A percentile compares a stretch with the other conserved stretches of the same genome.
Evolutionary conservation across 2,329 filamentous ascomycete species (phyloP).

Genomic region (Alternaria sp.): DNA sequence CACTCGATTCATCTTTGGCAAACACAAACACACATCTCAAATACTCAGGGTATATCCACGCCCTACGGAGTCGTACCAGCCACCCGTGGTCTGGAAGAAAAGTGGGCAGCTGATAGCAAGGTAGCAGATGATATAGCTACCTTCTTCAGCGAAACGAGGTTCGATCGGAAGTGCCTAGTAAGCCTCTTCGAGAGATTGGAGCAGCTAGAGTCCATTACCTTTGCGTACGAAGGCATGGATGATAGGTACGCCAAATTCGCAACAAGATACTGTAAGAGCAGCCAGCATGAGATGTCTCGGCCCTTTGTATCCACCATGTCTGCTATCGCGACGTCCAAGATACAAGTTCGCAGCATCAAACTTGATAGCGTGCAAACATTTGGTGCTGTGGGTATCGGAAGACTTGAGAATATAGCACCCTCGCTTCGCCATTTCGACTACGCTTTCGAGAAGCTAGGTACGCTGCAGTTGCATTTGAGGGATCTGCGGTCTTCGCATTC

Average conservation of each 20-base stretch:
- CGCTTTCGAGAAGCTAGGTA: slow-evolving; percentile 25
- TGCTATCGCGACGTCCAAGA: slow-evolving; percentile 25
- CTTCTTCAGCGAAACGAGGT: slow-evolving; percentile 40
- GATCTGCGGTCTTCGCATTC: slow-evolving; percentile 38
- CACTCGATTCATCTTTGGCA: slow-evolving; percentile 37
- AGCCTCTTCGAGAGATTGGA: slow-evolving; percentile 26
- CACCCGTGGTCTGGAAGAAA: slow-evolving; percentile 7
- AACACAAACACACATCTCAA: slow-evolving; percentile 18
- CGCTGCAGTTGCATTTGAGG: slow-evolving; percentile 34
- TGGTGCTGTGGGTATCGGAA: slow-evolving; percentile 34
- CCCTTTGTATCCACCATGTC: slow-evolving; percentile 38
- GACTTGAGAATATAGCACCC: slow-evolving; percentile 30
- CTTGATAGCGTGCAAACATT: slow-evolving; percentile 4
- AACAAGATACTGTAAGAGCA: slow-evolving; percentile 30
- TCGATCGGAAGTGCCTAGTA: slow-evolving; percentile 31
- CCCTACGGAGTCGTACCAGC: not conserved
- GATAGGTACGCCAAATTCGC: slow-evolving; percentile 23
- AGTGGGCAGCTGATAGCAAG: slow-evolving; percentile 11
- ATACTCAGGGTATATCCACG: slow-evolving; percentile 13
- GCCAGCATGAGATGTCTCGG: slow-evolving; percentile 40
- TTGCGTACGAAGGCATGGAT: slow-evolving; percentile 28
- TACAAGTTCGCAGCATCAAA: slow-evolving; percentile 20
- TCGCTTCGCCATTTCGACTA: slow-evolving; percentile 20
- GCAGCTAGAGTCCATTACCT: slow-evolving; percentile 13
- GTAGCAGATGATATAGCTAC: slow-evolving; percentile 19